These are phyloP conservation scores for Boletus rex-veris DNA, from an alignment of 768 basidiomycete genomes.

Conservation along the genomic window DNA sequence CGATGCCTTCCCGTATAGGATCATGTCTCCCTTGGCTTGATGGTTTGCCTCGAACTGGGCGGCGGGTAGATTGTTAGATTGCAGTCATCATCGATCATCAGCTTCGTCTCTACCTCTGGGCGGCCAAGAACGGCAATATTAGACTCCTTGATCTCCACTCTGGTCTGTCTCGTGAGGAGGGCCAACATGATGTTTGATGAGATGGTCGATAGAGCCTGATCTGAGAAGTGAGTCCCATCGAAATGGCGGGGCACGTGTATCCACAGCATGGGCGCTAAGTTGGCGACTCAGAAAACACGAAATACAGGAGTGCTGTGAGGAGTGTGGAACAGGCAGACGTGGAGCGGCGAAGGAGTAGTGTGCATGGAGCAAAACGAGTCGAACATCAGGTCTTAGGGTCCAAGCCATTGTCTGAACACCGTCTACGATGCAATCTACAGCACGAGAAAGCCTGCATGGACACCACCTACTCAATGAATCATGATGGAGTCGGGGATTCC, in stretches of 20 bases:
- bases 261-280: constrained; percentile 9
- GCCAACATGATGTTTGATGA: constrained; percentile 6
- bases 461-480: constrained; percentile 5
- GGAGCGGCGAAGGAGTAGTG: not conserved
- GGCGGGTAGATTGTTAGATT: not conserved
- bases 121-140: constrained; percentile 58
- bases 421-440: constrained; percentile 9
- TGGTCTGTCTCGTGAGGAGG: constrained; percentile 5
- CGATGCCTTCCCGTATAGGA: constrained; percentile 49
- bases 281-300: not conserved
- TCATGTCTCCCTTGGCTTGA: constrained; percentile 42
- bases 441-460: constrained; percentile 5
- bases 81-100: not conserved
- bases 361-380: constrained; percentile 1
- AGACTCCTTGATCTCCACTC: constrained; percentile 55
- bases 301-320: constrained; percentile 3
- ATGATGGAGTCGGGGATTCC: constrained; percentile 19
- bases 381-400: constrained; percentile 9
- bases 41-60: constrained; percentile 45
- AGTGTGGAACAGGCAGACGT: not conserved
- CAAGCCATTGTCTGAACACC: not conserved
- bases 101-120: constrained; percentile 46
- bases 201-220: not conserved
- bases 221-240: not conserved
- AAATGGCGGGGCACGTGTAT: constrained; percentile 15